Conservation (phyloP, 768 basidiomycete species). For the Hygrocybe coccinea region DNA sequence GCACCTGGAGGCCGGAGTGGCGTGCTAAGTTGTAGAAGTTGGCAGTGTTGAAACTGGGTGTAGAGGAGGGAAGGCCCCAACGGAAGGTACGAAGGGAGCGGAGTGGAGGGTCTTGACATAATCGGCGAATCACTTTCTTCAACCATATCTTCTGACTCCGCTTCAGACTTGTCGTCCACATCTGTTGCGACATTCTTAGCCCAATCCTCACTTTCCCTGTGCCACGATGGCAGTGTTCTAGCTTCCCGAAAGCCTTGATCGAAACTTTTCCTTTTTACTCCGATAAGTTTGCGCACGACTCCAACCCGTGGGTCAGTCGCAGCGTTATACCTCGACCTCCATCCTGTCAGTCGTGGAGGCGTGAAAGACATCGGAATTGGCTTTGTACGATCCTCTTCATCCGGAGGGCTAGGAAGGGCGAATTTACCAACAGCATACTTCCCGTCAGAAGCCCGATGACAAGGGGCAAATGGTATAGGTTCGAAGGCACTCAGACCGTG, state of each 20-base stretch:
- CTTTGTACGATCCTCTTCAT: conserved; percentile 40
- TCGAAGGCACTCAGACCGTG: conserved; percentile 45
- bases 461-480: conserved; percentile 67
- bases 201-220: conserved; percentile 48
- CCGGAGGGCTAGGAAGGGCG: conserved; percentile 57
- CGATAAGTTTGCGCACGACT: conserved; percentile 61
- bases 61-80: conserved; percentile 63
- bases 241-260: conserved; percentile 32
- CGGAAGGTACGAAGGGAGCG: conserved; percentile 67
- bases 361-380: conserved; percentile 18
- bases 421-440: conserved; percentile 79
- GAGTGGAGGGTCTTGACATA: conserved; percentile 58
- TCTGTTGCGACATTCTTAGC: conserved; percentile 31
- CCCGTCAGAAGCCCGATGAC: conserved; percentile 59
- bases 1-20: conserved; percentile 58
- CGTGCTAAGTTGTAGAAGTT: conserved; percentile 56
- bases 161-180: conserved; percentile 32
- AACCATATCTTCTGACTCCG: conserved; percentile 35
- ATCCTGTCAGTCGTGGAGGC: conserved; percentile 27
- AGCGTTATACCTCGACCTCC: conserved; percentile 52
- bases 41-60: conserved; percentile 61
- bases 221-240: conserved; percentile 41
- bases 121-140: conserved; percentile 33
- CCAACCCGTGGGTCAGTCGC: conserved; percentile 70
- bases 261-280: conserved; percentile 59